Evolutionary conservation across 2,329 filamentous ascomycete species (phyloP).

Genomic region (Hypoxylon sp.): DNA sequence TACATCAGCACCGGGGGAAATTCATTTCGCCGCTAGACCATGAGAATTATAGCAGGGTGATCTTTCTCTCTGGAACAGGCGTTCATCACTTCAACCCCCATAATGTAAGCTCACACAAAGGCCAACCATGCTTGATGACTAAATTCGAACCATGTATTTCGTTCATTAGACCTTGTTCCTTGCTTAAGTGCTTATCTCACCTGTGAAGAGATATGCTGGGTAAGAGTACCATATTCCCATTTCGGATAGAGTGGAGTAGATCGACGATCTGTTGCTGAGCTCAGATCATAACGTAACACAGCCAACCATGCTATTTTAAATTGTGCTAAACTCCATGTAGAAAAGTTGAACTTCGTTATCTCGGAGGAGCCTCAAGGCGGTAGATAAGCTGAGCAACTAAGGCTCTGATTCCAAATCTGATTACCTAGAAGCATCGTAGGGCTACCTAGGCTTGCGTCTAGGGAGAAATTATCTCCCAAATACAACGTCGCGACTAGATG

Average conservation of each 20-base stretch:
- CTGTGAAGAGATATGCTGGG: slow-evolving; percentile 28
- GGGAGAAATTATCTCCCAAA: slow-evolving; percentile 19
- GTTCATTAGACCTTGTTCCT: slow-evolving; percentile 15
- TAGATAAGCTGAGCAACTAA: slow-evolving; percentile 1
- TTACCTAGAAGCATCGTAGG: slow-evolving; percentile 1
- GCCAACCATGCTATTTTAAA: slow-evolving; percentile 4
- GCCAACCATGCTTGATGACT: slow-evolving; percentile 20
- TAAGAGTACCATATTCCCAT: slow-evolving; percentile 34
- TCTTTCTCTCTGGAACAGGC: background rate
- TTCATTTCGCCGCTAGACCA: slow-evolving; percentile 17
- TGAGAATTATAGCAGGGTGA: slow-evolving; percentile 10
- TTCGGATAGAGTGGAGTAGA: slow-evolving; percentile 26
- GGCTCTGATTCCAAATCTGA: slow-evolving; percentile 18
- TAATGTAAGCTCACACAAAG: slow-evolving; percentile 5
- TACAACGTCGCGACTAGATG: background rate
- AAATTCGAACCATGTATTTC: slow-evolving; percentile 2
- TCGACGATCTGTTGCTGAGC: slow-evolving; percentile 5
- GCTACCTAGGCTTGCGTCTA: slow-evolving; percentile 3
- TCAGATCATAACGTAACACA: slow-evolving; percentile 22
- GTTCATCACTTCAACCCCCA: background rate
- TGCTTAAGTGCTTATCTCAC: slow-evolving; percentile 32
- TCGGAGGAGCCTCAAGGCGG: slow-evolving; percentile 9
- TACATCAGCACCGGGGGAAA: slow-evolving; percentile 15
- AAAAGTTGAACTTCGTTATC: background rate
- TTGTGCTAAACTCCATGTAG: slow-evolving; percentile 8